Base-by-base conservation (phyloP, 805 yeast genomes). In the Candida maltosa region DNA sequence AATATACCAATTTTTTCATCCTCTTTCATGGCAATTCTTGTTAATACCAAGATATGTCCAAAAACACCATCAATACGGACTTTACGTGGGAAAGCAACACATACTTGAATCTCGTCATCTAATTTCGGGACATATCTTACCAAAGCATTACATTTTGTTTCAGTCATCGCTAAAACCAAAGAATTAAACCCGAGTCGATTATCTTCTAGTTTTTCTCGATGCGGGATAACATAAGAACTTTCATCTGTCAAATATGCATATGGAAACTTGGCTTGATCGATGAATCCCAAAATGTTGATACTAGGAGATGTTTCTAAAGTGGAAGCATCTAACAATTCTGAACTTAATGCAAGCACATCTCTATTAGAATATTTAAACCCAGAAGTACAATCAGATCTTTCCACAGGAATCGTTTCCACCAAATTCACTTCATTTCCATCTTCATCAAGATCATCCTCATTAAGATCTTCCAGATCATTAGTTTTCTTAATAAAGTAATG, bases 21-120 rank as follows among this genome's bases (percentile, higher is more conserved):
- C 44, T 86, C 95, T 28, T 73, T 71, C 54, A 75, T 85, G 2
- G 96, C 93, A 9, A 87, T 51, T 30, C 80, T 62, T 9, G 70
- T 69, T 43, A 80, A 51, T 1, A 73, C 58, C 35, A 86, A 67
- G 0, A 70, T 68, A 39, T 73, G 62, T 14, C 32, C 37, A 6
- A 17, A 2, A 18, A 47, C 47, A 1, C 53, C 44, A 7, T 28
- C 18, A 8, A 43, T 48, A 1, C 68, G 48, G 17, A 60, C 48
- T 1, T 51, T 51, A 0, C 29, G 26, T 4, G 93, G 94, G 10
- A 69, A 58, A 43, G 83, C 57, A 2, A 70, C 79, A 37, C 78
- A 80, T 19, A 73, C 46, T 16, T 58, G 59, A 4, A 79, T 73
- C 26, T 76, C 79, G 7, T 71, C 56, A 27, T 65, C 60, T 2